Evolutionary conservation across 768 basidiomycete species (phyloP).

Genomic region (Rossbeevera mucosa): DNA sequence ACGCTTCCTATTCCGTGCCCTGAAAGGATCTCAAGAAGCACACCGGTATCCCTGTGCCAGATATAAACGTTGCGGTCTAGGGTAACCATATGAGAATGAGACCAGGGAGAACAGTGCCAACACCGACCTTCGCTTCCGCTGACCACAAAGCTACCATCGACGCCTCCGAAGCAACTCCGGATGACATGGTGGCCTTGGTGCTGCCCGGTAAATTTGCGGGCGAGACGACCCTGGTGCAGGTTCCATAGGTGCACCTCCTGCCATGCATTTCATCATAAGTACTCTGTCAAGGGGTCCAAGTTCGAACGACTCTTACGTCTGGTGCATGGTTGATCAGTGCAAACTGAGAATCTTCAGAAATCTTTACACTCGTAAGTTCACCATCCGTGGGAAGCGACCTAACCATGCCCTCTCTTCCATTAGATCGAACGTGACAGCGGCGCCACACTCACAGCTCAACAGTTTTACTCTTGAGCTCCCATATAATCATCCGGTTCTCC

Average conservation of each 20-base stretch:
- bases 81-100: slow-evolving; percentile 10
- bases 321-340: slow-evolving; percentile 86
- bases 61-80: slow-evolving; percentile 91
- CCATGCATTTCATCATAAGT: slow-evolving; percentile 11
- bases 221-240: slow-evolving; percentile 60
- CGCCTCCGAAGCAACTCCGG: slow-evolving; percentile 90
- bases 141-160: slow-evolving; percentile 81
- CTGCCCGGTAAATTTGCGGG: slow-evolving; percentile 84
- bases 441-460: slow-evolving; percentile 57
- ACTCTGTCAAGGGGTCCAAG: background rate
- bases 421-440: slow-evolving; percentile 6
- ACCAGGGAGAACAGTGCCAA: background rate
- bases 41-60: slow-evolving; percentile 87
- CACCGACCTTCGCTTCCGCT: slow-evolving; percentile 91
- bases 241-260: slow-evolving; percentile 92
- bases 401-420: slow-evolving; percentile 7
- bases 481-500: slow-evolving; percentile 70
- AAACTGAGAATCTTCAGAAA: slow-evolving; percentile 81
- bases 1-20: slow-evolving; percentile 91
- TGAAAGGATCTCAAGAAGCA: slow-evolving; percentile 77
- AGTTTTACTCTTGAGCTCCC: slow-evolving; percentile 65
- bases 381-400: slow-evolving; percentile 67
- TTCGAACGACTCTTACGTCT: slow-evolving; percentile 51
- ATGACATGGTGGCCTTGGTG: slow-evolving; percentile 81
- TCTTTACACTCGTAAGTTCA: slow-evolving; percentile 83